phyloP scores from a whole-genome alignment of 306 rosid genomes.

The Fragaria iinumae region DNA sequence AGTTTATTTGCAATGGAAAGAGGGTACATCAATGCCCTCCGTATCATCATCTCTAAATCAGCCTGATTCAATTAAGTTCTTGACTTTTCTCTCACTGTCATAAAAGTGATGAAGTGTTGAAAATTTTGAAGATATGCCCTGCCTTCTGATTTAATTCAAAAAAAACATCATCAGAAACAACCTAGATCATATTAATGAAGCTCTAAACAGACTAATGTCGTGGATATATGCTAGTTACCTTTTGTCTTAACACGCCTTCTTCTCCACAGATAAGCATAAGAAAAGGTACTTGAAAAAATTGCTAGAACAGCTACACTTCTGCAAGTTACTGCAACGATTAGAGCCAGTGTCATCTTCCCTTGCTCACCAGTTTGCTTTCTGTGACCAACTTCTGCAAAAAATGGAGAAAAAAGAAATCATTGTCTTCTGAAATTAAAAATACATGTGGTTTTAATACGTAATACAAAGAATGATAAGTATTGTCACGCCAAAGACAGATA shows the following conservation, averaged over 20 bases:
- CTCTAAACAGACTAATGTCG: neutral
- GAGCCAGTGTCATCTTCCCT: constrained; percentile 35
- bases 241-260: constrained; percentile 37
- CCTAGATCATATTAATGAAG: constrained; percentile 8
- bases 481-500: too few relatives aligned
- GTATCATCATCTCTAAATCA: too few relatives aligned
- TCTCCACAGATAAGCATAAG: constrained; percentile 44
- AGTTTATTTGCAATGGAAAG: too few relatives aligned
- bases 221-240: constrained; percentile 42
- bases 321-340: constrained; percentile 38
- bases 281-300: constrained; percentile 41
- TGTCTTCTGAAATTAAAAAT: too few relatives aligned
- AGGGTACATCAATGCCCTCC: too few relatives aligned
- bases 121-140: constrained; percentile 41
- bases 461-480: too few relatives aligned
- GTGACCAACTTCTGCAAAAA: constrained; percentile 36
- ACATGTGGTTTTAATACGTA: too few relatives aligned
- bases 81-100: constrained; percentile 35
- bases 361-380: constrained; percentile 26
- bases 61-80: constrained; percentile 60
- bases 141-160: constrained; percentile 45
- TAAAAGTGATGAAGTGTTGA: constrained; percentile 43
- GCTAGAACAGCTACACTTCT: constrained; percentile 35
- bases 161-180: constrained; percentile 16
- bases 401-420: too few relatives aligned